phyloP scores from a whole-genome alignment of 139 green algal species.

The Zygnema cylindricum region DNA sequence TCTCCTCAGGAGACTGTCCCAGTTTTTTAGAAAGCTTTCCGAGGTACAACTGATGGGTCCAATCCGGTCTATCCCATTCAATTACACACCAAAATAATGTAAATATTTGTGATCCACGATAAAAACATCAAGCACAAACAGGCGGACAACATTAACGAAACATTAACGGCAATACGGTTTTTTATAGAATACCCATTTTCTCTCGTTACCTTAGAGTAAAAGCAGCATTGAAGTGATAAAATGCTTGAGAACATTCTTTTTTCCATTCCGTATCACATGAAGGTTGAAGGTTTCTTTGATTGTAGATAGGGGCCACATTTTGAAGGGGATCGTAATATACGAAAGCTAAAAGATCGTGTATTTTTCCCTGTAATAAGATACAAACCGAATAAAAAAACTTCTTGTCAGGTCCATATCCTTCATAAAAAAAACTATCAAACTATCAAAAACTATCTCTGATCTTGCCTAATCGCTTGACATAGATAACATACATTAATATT shows the following conservation, averaged over 20 bases:
- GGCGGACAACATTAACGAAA: too few relatives aligned
- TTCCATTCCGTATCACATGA: conserved; percentile 21
- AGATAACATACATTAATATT: too few relatives aligned
- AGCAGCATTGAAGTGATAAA: conserved; percentile 22
- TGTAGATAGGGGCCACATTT: conserved; percentile 54
- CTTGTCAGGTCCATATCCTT: neutral
- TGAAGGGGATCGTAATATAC: conserved; percentile 56
- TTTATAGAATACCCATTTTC: too few relatives aligned
- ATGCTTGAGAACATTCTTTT: conserved; percentile 35
- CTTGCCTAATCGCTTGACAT: neutral
- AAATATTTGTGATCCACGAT: too few relatives aligned
- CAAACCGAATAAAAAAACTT: neutral
- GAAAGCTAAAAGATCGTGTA: conserved; percentile 47
- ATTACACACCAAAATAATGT: too few relatives aligned
- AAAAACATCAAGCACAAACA: too few relatives aligned
- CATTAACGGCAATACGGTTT: too few relatives aligned
- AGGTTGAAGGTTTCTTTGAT: conserved; percentile 36
- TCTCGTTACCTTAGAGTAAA: conserved; percentile 46
- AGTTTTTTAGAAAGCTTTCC: conserved; percentile 56
- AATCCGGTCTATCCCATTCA: conserved; percentile 27
- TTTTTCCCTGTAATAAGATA: conserved; percentile 23
- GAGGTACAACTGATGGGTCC: conserved; percentile 45
- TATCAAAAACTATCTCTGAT: neutral
- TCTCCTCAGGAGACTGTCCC: neutral
- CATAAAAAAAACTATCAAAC: conserved; percentile 10